phyloP scores from a whole-genome alignment of 495 filamentous ascomycete species.

The Penicillium argentinense region DNA sequence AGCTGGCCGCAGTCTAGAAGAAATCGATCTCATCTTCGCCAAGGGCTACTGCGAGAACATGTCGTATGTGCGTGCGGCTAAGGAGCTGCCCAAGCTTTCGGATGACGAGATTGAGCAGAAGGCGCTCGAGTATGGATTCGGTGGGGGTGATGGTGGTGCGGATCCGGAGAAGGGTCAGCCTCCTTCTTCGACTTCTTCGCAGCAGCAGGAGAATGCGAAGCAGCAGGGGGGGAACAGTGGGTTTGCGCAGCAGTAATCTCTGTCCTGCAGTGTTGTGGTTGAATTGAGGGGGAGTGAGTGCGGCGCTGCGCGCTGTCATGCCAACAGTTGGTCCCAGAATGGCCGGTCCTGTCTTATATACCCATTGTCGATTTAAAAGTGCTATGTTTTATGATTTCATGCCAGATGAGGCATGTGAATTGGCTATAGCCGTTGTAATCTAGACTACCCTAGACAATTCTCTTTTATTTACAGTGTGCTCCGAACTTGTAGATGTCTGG shows the following conservation, averaged over 20 bases:
- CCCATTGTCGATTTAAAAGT: no score
- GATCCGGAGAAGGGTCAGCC: slow-evolving; percentile 32
- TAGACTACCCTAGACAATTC: no score
- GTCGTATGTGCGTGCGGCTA: slow-evolving; percentile 67
- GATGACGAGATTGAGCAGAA: slow-evolving; percentile 64
- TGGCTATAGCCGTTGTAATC: no score
- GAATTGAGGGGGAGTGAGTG: no score
- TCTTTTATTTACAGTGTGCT: no score
- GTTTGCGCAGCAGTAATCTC: neutral
- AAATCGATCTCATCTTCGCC: slow-evolving; percentile 79
- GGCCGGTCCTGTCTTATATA: no score
- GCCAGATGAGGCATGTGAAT: no score
- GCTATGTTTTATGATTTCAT: no score
- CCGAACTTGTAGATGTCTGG: no score
- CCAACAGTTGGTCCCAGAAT: no score
- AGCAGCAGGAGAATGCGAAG: slow-evolving; percentile 11
- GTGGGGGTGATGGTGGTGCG: slow-evolving; percentile 7
- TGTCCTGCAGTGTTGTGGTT: no score
- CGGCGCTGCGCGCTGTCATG: no score
- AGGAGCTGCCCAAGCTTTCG: slow-evolving; percentile 66
- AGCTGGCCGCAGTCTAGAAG: slow-evolving; percentile 66
- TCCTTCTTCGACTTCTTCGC: slow-evolving; percentile 9
- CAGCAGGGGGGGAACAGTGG: slow-evolving; percentile 1
- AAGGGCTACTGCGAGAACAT: slow-evolving; percentile 77
- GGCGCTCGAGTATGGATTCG: slow-evolving; percentile 62